Conservation (phyloP, 352 stramenopile species). For the Saprolegnia diclina region DNA sequence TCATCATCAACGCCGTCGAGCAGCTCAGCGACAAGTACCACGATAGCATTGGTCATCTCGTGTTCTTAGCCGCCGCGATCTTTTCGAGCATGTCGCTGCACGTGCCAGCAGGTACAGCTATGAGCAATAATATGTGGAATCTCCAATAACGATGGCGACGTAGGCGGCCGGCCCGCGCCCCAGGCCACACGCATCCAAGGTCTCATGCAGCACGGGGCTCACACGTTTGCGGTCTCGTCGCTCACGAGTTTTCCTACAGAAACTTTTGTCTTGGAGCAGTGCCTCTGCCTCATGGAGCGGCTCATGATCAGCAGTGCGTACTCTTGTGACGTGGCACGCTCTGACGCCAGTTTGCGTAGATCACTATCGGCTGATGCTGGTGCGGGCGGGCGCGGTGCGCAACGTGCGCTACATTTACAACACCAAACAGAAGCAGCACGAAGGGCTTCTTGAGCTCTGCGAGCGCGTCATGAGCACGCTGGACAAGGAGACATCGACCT, state of each 20-base stretch:
- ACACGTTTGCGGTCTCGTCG: constrained; percentile 40
- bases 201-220: constrained; percentile 45
- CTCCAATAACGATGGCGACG: constrained; percentile 31
- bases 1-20: constrained; percentile 3
- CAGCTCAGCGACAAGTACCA: background rate
- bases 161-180: constrained; percentile 76
- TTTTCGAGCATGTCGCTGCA: background rate
- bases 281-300: constrained; percentile 46
- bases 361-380: constrained; percentile 45
- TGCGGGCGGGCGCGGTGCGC: constrained; percentile 45
- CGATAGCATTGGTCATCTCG: constrained; percentile 33
- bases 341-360: constrained; percentile 33
- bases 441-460: constrained; percentile 44
- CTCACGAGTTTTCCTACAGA: constrained; percentile 43
- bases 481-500: constrained; percentile 44
- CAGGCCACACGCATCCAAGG: constrained; percentile 48
- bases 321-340: background rate
- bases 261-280: constrained; percentile 41
- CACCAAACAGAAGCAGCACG: constrained; percentile 36
- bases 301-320: constrained; percentile 37
- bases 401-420: constrained; percentile 43
- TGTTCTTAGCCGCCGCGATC: constrained; percentile 17
- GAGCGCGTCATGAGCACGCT: constrained; percentile 50
- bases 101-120: constrained; percentile 11
- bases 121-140: too few relatives aligned